Evolutionary conservation across 2,329 filamentous ascomycete species (phyloP).

Genomic region (Huntiella savannae): DNA sequence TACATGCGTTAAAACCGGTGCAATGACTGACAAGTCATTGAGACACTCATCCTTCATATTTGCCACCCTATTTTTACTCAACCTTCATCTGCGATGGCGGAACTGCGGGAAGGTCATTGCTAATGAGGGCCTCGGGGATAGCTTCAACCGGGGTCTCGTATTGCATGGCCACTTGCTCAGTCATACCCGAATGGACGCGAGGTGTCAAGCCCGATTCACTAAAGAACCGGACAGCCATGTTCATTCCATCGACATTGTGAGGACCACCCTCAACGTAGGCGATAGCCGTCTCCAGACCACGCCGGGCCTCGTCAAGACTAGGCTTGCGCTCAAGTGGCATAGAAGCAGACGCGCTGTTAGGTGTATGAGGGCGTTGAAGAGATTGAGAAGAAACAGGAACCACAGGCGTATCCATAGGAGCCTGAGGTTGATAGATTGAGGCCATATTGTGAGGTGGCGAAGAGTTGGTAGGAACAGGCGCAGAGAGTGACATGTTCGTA

Average conservation of each 20-base stretch:
- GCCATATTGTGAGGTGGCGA: slow-evolving; percentile 14
- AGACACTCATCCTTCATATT: no score
- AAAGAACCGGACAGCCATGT: slow-evolving; percentile 12
- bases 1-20: no score
- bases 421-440: slow-evolving; percentile 13
- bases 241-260: slow-evolving; percentile 8
- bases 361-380: slow-evolving; percentile 9
- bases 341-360: not conserved
- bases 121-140: no score
- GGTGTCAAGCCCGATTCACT: slow-evolving; percentile 2
- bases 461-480: not conserved
- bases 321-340: not conserved
- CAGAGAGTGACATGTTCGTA: not conserved
- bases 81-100: no score
- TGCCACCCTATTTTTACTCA: no score
- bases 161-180: no score
- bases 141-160: no score
- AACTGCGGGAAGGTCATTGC: no score
- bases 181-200: no score
- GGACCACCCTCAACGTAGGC: slow-evolving; percentile 10
- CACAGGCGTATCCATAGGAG: not conserved
- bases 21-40: no score
- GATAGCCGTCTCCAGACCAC: slow-evolving; percentile 10
- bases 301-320: slow-evolving; percentile 11
- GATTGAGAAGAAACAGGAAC: slow-evolving; percentile 13